A percentile compares a stretch with the other conserved stretches of the same genome.
Conservation (phyloP, 78 protist species). For the Monosiga brevicollis region DNA sequence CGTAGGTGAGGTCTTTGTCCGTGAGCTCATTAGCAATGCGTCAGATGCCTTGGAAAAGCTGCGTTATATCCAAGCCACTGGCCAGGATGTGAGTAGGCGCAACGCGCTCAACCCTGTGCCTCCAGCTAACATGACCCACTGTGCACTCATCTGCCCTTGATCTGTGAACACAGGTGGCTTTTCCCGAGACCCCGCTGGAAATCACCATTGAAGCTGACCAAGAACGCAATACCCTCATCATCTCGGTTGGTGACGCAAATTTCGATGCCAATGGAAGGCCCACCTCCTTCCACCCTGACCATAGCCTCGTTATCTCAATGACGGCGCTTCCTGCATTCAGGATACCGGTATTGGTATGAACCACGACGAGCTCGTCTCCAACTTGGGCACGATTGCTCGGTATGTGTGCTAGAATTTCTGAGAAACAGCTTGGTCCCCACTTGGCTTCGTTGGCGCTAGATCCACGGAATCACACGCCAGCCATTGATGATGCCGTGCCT, state of each 20-base stretch:
- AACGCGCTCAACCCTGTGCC: too few species aligned
- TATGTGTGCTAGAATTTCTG: conserved; percentile 59
- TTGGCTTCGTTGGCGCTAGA: background rate
- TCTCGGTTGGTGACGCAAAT: background rate
- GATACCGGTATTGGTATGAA: conserved; percentile 96
- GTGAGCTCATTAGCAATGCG: conserved; percentile 96
- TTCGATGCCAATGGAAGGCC: background rate
- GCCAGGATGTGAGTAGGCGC: conserved; percentile 4
- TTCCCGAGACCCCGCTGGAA: background rate
- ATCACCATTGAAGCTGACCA: conserved; percentile 20
- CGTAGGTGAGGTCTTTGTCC: conserved; percentile 86
- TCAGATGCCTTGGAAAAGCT: conserved; percentile 64
- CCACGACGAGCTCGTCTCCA: conserved; percentile 71
- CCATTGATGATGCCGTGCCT: too few species aligned
- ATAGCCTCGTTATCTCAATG: too few species aligned
- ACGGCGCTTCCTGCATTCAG: too few species aligned
- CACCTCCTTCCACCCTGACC: background rate
- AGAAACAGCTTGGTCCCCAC: too few species aligned
- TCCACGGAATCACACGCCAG: conserved; percentile 22
- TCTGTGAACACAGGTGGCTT: background rate
- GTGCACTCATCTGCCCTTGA: too few species aligned
- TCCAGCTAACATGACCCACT: too few species aligned
- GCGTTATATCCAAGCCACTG: conserved; percentile 83
- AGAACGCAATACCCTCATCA: background rate
- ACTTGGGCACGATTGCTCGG: conserved; percentile 90